Base-by-base conservation (phyloP, 306 rosid species). In the Castanea crenata region DNA sequence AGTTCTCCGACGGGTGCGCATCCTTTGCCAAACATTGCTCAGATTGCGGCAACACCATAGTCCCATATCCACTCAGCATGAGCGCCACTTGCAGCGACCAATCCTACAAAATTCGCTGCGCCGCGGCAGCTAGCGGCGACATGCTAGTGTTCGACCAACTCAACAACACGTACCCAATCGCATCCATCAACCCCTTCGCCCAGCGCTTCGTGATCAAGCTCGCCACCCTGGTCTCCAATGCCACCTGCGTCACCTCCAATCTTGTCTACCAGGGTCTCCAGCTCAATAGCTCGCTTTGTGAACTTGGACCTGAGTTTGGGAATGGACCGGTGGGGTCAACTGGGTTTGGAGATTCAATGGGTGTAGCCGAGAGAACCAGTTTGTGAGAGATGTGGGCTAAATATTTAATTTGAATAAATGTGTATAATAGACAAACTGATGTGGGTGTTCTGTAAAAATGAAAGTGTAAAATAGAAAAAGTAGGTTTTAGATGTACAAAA, bases 321-420 rank as follows among this genome's bases (percentile, higher is more conserved):
- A 0, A 84, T 79, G 71, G 75, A 44, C 76, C 81, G 71, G 5
- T 93, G 98, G 98, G 86, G 97, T 11, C 20, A 75, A 7, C 88
- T 95, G 1, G 95, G 97, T 1, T 59, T 93, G 69, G 98, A 91
- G 90, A 82, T 93, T 57, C 88, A 93, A 88, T 93, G 98, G 97
- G 21, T 65, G 6, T 55, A 81, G 18, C 98, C 92, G 0, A 29
- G 29, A 61, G 97, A 91, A 52, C 92, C 90, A 4, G 82, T 82
- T 1, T 91, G 95, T 57, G 81, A 29, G 31, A 29, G 31, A 29
- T 29, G 31, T 29, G 31, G 31, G 31, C 31, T 29, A 2, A 29
- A 29, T 29, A 29, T 29, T 1, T 29, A 0, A 29, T 29, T 29
- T 29, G 31, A 29, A 29, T 29, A 29, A 29, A 29, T 29, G 31